These are phyloP conservation scores for Cajanus cajan DNA, from an alignment of 306 rosid species.

Conservation along the genomic window DNA sequence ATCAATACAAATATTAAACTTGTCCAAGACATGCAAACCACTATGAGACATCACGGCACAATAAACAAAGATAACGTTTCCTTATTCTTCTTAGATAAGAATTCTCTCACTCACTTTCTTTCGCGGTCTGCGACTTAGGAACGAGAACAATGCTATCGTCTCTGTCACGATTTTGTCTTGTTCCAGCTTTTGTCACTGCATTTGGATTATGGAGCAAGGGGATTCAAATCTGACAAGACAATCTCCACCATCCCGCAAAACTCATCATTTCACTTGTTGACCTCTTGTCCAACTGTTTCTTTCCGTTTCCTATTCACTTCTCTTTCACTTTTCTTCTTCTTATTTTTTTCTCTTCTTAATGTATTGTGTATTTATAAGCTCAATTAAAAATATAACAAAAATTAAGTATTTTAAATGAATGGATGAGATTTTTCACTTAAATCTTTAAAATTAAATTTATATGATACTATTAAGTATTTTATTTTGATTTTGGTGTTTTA, in stretches of 20 bases:
- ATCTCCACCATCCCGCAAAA: slow-evolving; percentile 7
- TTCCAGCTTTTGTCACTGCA: background rate
- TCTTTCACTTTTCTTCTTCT: background rate
- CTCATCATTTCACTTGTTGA: slow-evolving; percentile 32
- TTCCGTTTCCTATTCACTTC: background rate
- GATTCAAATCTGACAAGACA: background rate
- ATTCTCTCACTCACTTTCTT: background rate
- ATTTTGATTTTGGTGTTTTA: no score
- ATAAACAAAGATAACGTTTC: background rate
- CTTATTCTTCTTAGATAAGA: background rate
- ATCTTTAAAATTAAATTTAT: no score
- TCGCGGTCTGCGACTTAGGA: background rate
- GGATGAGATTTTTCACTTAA: no score
- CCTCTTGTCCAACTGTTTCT: slow-evolving; percentile 12
- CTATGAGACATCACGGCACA: background rate
- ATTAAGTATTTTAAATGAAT: no score
- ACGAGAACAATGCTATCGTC: slow-evolving; percentile 3
- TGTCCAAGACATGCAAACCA: background rate
- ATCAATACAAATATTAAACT: no score
- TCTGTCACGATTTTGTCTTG: slow-evolving; percentile 30
- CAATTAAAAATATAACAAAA: no score
- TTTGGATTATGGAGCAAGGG: background rate
- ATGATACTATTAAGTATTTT: no score
- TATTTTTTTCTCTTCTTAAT: no score
- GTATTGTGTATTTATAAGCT: no score